Conservation (phyloP, 2,329 filamentous ascomycete genomes). For the Magnaporthiopsis incrustans region DNA sequence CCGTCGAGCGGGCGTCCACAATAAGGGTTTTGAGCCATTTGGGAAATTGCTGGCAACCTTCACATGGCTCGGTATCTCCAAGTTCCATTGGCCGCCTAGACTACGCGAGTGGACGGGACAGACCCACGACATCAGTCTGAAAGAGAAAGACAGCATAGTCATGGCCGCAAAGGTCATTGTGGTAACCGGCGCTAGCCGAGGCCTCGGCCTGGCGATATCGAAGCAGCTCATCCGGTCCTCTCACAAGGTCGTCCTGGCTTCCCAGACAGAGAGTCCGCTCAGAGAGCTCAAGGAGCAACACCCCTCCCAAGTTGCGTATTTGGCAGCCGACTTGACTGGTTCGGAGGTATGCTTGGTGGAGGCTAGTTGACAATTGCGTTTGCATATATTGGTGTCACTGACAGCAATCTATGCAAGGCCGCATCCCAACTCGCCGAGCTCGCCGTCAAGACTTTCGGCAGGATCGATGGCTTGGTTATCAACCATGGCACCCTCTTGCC, state of each 20-base stretch:
- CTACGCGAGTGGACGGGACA: neutral
- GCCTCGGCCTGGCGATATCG: constrained; percentile 51
- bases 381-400: constrained; percentile 4
- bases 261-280: constrained; percentile 42
- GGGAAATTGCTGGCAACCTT: neutral
- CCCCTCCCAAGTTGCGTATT: constrained; percentile 44
- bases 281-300: constrained; percentile 42
- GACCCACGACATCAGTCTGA: neutral
- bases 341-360: constrained; percentile 31
- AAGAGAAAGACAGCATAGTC: constrained; percentile 9
- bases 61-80: neutral
- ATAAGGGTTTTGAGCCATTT: neutral
- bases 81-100: neutral
- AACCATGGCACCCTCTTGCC: constrained; percentile 83
- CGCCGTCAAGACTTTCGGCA: constrained; percentile 60
- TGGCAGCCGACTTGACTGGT: constrained; percentile 48
- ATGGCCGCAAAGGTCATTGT: constrained; percentile 60
- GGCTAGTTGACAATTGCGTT: neutral
- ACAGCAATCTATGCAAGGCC: constrained; percentile 30
- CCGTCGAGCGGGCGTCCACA: neutral
- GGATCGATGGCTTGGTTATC: constrained; percentile 72
- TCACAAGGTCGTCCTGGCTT: constrained; percentile 53
- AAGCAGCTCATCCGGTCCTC: constrained; percentile 40
- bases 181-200: constrained; percentile 57
- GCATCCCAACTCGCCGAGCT: constrained; percentile 55